phyloP scores from a whole-genome alignment of 148 eudicot species.

The Silene uniflora region DNA sequence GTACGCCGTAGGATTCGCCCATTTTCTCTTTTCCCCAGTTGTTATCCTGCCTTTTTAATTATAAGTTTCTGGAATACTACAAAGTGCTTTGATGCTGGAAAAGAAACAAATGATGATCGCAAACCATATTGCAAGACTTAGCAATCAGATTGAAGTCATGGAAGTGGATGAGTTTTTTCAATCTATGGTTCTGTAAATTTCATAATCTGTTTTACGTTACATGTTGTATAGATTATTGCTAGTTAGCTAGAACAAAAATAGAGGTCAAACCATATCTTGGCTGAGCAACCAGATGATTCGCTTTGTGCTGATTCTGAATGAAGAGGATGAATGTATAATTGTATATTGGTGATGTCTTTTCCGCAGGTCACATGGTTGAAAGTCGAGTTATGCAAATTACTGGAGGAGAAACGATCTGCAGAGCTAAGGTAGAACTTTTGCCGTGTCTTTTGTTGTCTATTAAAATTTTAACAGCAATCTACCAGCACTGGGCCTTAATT shows the following conservation, averaged over 20 bases:
- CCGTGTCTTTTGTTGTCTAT: conserved; percentile 11
- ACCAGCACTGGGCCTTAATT: neutral
- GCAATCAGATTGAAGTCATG: neutral
- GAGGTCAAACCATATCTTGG: neutral
- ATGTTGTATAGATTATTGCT: neutral
- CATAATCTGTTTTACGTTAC: neutral
- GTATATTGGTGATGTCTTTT: neutral
- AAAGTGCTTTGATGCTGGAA: neutral
- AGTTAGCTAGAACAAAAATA: neutral
- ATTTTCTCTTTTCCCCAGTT: neutral
- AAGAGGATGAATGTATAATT: neutral
- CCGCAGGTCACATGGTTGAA: conserved; percentile 81
- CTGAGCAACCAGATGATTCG: conserved; percentile 4
- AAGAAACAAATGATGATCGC: neutral
- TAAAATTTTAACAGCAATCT: neutral
- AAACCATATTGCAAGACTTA: neutral
- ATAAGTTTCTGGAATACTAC: neutral
- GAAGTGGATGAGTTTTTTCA: neutral
- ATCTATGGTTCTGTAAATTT: neutral
- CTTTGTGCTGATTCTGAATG: neutral
- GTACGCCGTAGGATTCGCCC: neutral
- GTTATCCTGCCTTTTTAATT: conserved; percentile 2
- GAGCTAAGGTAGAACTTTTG: conserved; percentile 61
- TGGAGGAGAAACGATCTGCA: conserved; percentile 91
- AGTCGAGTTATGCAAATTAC: conserved; percentile 75